These are phyloP conservation scores for Fusarium algeriense DNA, from an alignment of 2,329 filamentous ascomycete species.

Conservation along the genomic window DNA sequence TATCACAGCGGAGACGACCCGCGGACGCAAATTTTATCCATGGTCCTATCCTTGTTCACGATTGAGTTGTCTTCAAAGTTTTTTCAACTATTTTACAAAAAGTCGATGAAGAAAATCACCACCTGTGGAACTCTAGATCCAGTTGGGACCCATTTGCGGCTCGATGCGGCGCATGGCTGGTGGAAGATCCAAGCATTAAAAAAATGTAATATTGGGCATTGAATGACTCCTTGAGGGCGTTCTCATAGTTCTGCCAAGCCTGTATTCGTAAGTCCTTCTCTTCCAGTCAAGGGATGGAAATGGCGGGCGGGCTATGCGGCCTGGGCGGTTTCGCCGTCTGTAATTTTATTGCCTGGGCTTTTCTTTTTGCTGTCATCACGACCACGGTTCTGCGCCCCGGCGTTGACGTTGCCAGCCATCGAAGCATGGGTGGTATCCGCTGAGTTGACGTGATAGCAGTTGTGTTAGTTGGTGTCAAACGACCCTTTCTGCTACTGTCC, in stretches of 20 bases:
- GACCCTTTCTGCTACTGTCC: slow-evolving; percentile 1
- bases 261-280: slow-evolving; percentile 4
- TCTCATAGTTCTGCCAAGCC: slow-evolving; percentile 20
- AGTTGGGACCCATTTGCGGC: slow-evolving; percentile 16
- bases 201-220: slow-evolving; percentile 1
- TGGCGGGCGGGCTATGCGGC: slow-evolving; percentile 1
- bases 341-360: slow-evolving; percentile 26
- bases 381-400: slow-evolving; percentile 34
- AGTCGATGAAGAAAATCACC: slow-evolving; percentile 8
- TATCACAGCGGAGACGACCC: slow-evolving; percentile 29
- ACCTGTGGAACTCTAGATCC: slow-evolving; percentile 27
- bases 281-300: slow-evolving; percentile 6
- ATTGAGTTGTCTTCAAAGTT: slow-evolving; percentile 9
- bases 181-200: slow-evolving; percentile 16
- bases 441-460: not conserved
- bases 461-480: slow-evolving; percentile 24
- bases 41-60: slow-evolving; percentile 38
- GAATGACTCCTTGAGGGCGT: slow-evolving; percentile 4
- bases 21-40: slow-evolving; percentile 28
- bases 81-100: slow-evolving; percentile 22
- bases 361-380: slow-evolving; percentile 6
- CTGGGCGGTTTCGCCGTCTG: slow-evolving; percentile 15
- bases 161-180: slow-evolving; percentile 30
- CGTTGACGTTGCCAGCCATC: slow-evolving; percentile 22
- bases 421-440: slow-evolving; percentile 23